A percentile compares a stretch with the other conserved stretches of the same genome.
These are phyloP conservation scores for Avena eriantha DNA, from an alignment of 176 grass and related monocot genomes.

Conservation along the genomic window DNA sequence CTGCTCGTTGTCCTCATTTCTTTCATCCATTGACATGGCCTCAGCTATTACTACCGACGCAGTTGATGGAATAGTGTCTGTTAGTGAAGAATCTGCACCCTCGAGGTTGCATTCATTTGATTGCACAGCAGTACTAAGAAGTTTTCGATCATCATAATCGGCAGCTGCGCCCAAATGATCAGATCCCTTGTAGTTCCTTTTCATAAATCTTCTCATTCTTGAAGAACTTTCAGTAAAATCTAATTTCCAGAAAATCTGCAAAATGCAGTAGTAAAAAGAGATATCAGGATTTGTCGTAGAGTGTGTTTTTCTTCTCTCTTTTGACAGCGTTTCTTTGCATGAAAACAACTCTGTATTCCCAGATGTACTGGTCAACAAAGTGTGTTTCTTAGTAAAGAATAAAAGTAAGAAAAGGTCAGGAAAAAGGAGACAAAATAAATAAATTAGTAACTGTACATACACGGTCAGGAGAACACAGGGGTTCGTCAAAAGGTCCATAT, in stretches of 20 bases:
- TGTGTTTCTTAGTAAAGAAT: constrained; percentile 37
- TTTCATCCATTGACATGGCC: constrained; percentile 85
- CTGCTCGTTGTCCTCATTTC: constrained; percentile 77
- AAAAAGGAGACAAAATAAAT: constrained; percentile 8
- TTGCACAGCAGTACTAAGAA: constrained; percentile 57
- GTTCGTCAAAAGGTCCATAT: constrained; percentile 84
- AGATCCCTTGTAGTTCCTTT: constrained; percentile 89
- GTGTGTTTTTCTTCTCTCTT: not conserved
- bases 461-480: constrained; percentile 65
- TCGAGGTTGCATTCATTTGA: constrained; percentile 48
- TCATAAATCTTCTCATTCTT: constrained; percentile 98
- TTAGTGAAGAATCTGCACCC: constrained; percentile 57
- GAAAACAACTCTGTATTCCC: constrained; percentile 14
- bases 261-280: constrained; percentile 28
- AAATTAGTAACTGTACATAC: constrained; percentile 60
- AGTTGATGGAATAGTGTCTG: constrained; percentile 64
- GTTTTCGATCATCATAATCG: constrained; percentile 82
- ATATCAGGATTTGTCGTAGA: constrained; percentile 24
- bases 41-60: constrained; percentile 84
- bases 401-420: not conserved
- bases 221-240: constrained; percentile 95
- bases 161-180: constrained; percentile 97
- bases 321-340: constrained; percentile 19
- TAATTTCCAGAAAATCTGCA: constrained; percentile 93
- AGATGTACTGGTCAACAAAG: constrained; percentile 39